Conservation (phyloP, 1,284 basidiomycete species). For the Pseudomicrostroma phylloplanum region DNA sequence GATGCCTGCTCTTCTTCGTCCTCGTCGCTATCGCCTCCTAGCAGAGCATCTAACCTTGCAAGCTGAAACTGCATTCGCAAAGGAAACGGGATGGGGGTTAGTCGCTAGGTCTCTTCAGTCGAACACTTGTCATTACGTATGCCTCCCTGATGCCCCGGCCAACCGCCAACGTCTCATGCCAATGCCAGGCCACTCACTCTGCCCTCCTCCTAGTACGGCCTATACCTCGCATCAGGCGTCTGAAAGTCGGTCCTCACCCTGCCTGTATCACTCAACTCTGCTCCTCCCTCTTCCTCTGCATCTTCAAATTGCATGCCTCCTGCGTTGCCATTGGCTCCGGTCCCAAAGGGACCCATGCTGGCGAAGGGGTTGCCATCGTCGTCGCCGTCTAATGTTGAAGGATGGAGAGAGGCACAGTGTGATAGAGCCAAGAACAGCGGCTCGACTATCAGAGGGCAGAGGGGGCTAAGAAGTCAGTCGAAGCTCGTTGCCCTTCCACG, state of each 20-base stretch:
- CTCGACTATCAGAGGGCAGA: conserved; percentile 60
- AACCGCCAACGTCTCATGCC: no score
- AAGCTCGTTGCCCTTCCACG: not conserved
- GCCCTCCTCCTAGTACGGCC: conserved; percentile 64
- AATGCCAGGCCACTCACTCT: not conserved
- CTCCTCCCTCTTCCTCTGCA: conserved; percentile 25
- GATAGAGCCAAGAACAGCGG: conserved; percentile 81
- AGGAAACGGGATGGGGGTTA: conserved; percentile 2
- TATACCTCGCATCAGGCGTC: conserved; percentile 66
- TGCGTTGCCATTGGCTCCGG: conserved; percentile 48
- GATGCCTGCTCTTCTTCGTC: not conserved
- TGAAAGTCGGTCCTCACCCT: conserved; percentile 87
- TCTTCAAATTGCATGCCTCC: conserved; percentile 62
- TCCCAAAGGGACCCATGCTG: conserved; percentile 40
- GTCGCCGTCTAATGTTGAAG: conserved; percentile 53
- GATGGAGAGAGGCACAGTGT: conserved; percentile 80
- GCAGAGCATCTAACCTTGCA: conserved; percentile 22
- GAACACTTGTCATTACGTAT: not conserved
- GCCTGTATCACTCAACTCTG: conserved; percentile 69
- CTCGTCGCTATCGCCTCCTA: not conserved
- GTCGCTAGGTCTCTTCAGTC: conserved; percentile 11
- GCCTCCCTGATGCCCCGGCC: no score
- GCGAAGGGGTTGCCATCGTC: conserved; percentile 36
- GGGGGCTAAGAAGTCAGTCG: conserved; percentile 10
- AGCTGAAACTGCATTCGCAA: conserved; percentile 21